These are phyloP conservation scores for Truncatella angustata DNA, from an alignment of 2,329 filamentous ascomycete genomes.

Conservation along the genomic window DNA sequence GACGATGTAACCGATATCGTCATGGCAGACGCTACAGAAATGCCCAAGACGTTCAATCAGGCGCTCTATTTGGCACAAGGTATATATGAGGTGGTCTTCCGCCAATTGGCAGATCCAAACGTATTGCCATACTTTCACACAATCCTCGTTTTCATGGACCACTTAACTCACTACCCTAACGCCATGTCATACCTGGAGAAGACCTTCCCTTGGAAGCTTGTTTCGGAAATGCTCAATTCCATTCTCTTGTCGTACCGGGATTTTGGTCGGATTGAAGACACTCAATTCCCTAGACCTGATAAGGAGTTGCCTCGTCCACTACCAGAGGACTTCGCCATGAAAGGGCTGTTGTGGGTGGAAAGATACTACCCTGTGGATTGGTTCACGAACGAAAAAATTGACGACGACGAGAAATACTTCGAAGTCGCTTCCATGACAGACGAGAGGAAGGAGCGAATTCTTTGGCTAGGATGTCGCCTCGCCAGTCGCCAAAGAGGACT, in stretches of 20 bases:
- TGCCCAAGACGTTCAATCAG: slow-evolving; percentile 17
- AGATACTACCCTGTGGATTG: slow-evolving; percentile 57
- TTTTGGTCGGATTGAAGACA: slow-evolving; percentile 36
- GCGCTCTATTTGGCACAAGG: slow-evolving; percentile 22
- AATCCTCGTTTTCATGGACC: slow-evolving; percentile 56
- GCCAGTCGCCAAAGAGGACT: slow-evolving; percentile 42
- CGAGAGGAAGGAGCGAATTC: slow-evolving; percentile 55
- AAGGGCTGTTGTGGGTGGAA: slow-evolving; percentile 60
- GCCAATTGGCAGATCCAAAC: slow-evolving; percentile 54
- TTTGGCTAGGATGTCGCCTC: slow-evolving; percentile 56
- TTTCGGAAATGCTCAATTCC: slow-evolving; percentile 41
- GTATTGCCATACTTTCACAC: slow-evolving; percentile 63
- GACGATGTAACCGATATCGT: slow-evolving; percentile 24
- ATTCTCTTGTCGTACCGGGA: slow-evolving; percentile 28
- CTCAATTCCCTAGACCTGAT: slow-evolving; percentile 46
- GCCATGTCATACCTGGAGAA: slow-evolving; percentile 43
- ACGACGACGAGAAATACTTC: slow-evolving; percentile 67
- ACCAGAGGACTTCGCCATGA: slow-evolving; percentile 67
- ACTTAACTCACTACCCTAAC: slow-evolving; percentile 38
- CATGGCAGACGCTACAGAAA: slow-evolving; percentile 20
- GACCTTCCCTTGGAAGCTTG: slow-evolving; percentile 51
- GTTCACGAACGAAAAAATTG: slow-evolving; percentile 57
- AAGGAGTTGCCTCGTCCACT: slow-evolving; percentile 52
- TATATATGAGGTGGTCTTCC: slow-evolving; percentile 39
- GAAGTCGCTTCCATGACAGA: slow-evolving; percentile 59